These are phyloP conservation scores for Aspergillus calidoustus DNA, from an alignment of 2,329 filamentous ascomycete genomes.

Conservation along the genomic window DNA sequence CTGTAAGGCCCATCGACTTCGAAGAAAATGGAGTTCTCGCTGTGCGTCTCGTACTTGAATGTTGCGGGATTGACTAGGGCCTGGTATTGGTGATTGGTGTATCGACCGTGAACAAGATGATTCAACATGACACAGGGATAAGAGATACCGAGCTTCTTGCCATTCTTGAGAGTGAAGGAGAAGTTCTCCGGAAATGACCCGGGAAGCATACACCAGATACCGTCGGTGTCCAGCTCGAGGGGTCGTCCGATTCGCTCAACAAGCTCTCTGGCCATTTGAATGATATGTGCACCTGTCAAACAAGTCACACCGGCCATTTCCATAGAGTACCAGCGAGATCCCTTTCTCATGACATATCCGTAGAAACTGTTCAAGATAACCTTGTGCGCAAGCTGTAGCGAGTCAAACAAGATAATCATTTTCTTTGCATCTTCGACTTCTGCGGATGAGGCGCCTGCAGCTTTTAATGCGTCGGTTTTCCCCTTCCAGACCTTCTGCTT, in stretches of 20 bases:
- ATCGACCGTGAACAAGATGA: constrained; percentile 89
- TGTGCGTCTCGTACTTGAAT: constrained; percentile 93
- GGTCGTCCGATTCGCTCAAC: constrained; percentile 93
- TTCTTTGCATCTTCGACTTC: constrained; percentile 97
- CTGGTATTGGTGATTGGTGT: constrained; percentile 98
- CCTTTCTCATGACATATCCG: constrained; percentile 98
- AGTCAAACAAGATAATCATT: constrained; percentile 97
- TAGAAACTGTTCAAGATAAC: constrained; percentile 99
- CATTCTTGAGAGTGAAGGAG: constrained; percentile 88
- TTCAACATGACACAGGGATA: constrained; percentile 99
- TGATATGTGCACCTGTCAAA: constrained; percentile 92
- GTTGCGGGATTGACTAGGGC: constrained; percentile 77
- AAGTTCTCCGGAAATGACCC: constrained; percentile 97
- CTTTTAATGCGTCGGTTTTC: constrained; percentile 85
- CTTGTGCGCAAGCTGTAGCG: constrained; percentile 94
- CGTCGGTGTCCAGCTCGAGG: constrained; percentile 93
- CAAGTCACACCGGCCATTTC: constrained; percentile 99
- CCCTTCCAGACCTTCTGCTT: constrained; percentile 98
- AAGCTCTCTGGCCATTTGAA: constrained; percentile 91
- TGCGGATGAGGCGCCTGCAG: constrained; percentile 71
- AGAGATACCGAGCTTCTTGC: constrained; percentile 94
- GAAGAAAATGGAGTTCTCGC: constrained; percentile 99
- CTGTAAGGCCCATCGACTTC: constrained; percentile 97
- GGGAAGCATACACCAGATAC: constrained; percentile 99
- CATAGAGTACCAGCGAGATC: constrained; percentile 98